Percentiles rank a stretch among this genome's conserved stretches.
Conservation (phyloP, 164 flowering plant genomes). For the grape (Vitis vinifera) region DNA sequence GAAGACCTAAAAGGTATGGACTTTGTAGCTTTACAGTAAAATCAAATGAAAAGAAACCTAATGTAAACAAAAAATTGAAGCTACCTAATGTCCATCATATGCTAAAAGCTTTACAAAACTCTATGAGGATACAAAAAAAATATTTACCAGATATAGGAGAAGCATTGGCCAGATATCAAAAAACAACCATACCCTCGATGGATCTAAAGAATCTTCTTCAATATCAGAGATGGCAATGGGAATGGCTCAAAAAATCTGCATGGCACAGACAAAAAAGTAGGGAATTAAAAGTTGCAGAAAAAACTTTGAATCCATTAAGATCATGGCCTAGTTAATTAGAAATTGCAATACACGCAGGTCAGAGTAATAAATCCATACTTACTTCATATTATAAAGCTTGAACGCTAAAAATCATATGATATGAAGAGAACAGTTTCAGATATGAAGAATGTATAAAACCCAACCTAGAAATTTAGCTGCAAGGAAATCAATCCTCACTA, state of each 20-base stretch:
- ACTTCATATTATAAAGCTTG: too few species aligned
- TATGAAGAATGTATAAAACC: too few species aligned
- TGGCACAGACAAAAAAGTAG: neutral
- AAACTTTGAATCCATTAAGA: neutral
- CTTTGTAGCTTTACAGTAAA: neutral
- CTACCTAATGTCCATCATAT: neutral
- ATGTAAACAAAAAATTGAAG: slow-evolving; percentile 1
- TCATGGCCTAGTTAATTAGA: neutral
- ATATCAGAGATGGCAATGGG: neutral
- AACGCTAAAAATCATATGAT: too few species aligned
- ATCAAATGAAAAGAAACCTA: neutral
- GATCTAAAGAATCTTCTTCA: neutral
- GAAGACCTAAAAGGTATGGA: neutral
- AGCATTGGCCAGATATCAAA: neutral
- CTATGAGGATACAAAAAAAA: neutral
- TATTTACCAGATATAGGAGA: neutral
- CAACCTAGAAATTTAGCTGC: too few species aligned
- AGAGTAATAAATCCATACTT: too few species aligned
- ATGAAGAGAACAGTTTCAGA: too few species aligned
- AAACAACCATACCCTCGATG: neutral
- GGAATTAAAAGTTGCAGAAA: neutral
- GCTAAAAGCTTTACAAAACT: neutral
- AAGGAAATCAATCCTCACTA: too few species aligned
- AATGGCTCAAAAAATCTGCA: neutral
- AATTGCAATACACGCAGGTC: neutral